Evolutionary conservation across 2,329 filamentous ascomycete species (phyloP).

Genomic region (Dactylellina haptotyla): DNA sequence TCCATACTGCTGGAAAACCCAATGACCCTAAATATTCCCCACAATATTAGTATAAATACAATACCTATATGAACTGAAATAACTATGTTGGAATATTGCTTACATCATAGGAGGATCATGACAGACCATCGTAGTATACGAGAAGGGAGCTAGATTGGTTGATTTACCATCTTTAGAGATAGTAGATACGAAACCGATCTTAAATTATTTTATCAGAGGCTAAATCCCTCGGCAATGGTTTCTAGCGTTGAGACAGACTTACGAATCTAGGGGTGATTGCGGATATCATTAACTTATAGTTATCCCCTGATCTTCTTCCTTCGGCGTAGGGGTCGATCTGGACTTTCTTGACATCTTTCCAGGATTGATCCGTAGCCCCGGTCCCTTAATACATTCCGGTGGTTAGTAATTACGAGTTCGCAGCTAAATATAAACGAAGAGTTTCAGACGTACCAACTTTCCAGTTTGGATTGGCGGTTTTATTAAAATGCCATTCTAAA

Average conservation of each 20-base stretch:
- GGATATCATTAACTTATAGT: conserved; percentile 93
- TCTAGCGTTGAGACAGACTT: background rate
- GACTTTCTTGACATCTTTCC: conserved; percentile 67
- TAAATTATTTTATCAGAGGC: background rate
- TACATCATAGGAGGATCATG: conserved; percentile 87
- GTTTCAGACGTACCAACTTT: conserved; percentile 64
- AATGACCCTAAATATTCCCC: conserved; percentile 58
- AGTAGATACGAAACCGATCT: conserved; percentile 69
- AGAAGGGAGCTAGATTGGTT: conserved; percentile 86
- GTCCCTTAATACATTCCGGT: conserved; percentile 52
- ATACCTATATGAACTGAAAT: conserved; percentile 66
- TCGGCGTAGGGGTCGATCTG: conserved; percentile 82
- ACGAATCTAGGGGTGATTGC: conserved; percentile 85
- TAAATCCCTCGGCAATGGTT: background rate
- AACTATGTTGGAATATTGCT: background rate
- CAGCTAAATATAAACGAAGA: background rate
- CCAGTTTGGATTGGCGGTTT: conserved; percentile 42
- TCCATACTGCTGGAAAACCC: conserved; percentile 69
- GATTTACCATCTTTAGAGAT: conserved; percentile 70
- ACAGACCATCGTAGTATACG: conserved; percentile 83
- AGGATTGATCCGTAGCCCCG: conserved; percentile 59
- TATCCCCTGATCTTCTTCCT: conserved; percentile 74
- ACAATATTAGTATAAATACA: conserved; percentile 59
- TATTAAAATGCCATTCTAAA: conserved; percentile 46
- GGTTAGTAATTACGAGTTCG: too few species aligned